Conservation (phyloP, 306 rosid species). For the Abrus precatorius region DNA sequence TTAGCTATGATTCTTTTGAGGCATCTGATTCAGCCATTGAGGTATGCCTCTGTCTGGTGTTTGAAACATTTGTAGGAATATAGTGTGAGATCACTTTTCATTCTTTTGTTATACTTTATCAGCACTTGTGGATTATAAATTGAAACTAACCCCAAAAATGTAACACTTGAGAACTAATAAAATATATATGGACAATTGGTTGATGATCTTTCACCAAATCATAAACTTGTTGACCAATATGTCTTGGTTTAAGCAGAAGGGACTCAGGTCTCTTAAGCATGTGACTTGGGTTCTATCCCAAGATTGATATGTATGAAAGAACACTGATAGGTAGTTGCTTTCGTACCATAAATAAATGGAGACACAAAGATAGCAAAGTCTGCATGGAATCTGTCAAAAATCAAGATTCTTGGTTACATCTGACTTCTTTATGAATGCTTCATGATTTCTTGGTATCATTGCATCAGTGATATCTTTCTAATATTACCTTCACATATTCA, state of each 20-base stretch:
- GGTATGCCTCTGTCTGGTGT: slow-evolving; percentile 56
- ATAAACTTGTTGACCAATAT: neutral
- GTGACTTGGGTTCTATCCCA: neutral
- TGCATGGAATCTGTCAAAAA: neutral
- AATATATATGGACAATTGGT: slow-evolving; percentile 9
- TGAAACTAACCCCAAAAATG: slow-evolving; percentile 5
- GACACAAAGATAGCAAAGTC: neutral
- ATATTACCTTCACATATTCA: neutral
- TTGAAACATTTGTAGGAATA: slow-evolving; percentile 35
- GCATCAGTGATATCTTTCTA: neutral
- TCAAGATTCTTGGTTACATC: neutral
- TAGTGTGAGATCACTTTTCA: slow-evolving; percentile 2
- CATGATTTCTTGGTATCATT: slow-evolving; percentile 5
- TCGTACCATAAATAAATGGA: neutral
- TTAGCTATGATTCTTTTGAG: slow-evolving; percentile 97
- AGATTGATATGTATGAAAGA: neutral
- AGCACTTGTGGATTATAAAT: slow-evolving; percentile 11
- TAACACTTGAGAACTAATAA: neutral
- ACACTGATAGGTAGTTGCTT: neutral
- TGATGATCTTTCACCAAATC: neutral
- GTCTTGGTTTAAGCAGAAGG: neutral
- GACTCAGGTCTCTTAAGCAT: neutral
- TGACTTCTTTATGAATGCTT: neutral
- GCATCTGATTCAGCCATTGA: slow-evolving; percentile 99
- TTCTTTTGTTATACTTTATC: slow-evolving; percentile 31